phyloP scores from a whole-genome alignment of 1,284 basidiomycete genomes.

The Tylopilus sp. region DNA sequence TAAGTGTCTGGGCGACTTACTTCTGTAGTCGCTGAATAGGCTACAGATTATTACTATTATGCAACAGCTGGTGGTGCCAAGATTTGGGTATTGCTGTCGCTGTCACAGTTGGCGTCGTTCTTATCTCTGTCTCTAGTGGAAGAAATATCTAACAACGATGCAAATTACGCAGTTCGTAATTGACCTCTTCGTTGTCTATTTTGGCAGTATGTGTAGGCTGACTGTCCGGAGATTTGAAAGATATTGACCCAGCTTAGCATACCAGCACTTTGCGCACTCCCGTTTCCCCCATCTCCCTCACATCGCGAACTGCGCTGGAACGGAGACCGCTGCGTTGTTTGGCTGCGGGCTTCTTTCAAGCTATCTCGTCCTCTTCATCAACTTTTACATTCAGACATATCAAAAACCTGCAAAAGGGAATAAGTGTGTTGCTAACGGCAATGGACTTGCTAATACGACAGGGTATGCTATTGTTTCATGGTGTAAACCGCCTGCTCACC shows the following conservation, averaged over 20 bases:
- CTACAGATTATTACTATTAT: slow-evolving; percentile 91
- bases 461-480: slow-evolving; percentile 16
- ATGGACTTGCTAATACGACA: slow-evolving; percentile 30
- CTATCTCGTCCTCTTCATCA: slow-evolving; percentile 89
- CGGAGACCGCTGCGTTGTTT: slow-evolving; percentile 82
- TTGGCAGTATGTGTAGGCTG: slow-evolving; percentile 69
- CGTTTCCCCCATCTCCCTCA: slow-evolving; percentile 65
- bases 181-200: slow-evolving; percentile 86
- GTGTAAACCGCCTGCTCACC: not conserved
- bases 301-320: slow-evolving; percentile 81
- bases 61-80: slow-evolving; percentile 91
- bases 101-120: not conserved
- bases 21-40: slow-evolving; percentile 4
- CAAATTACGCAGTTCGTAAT: slow-evolving; percentile 96
- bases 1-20: slow-evolving; percentile 40
- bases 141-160: slow-evolving; percentile 91
- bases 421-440: slow-evolving; percentile 36
- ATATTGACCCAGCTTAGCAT: slow-evolving; percentile 49
- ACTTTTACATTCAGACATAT: slow-evolving; percentile 83
- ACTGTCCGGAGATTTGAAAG: not conserved
- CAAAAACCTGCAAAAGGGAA: slow-evolving; percentile 53
- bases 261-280: slow-evolving; percentile 71
- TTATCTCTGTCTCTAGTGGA: slow-evolving; percentile 61
- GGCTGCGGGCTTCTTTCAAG: slow-evolving; percentile 85
- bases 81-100: slow-evolving; percentile 77